Evolutionary conservation across 768 basidiomycete species (phyloP).

Genomic region (Xanthoconium purpureum): DNA sequence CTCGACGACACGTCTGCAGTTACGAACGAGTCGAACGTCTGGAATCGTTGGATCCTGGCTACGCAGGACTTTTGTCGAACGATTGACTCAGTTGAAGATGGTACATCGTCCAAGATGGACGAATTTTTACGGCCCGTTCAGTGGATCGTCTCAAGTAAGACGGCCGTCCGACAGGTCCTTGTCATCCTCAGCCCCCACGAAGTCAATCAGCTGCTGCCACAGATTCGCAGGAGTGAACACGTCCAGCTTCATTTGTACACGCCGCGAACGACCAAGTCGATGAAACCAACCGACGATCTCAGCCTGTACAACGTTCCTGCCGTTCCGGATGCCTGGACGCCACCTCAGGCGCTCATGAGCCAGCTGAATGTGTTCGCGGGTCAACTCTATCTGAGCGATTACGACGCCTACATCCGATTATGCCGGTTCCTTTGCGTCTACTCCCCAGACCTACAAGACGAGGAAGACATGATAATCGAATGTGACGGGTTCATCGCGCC

Average conservation of each 20-base stretch:
- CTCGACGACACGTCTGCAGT: constrained; percentile 1
- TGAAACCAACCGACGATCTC: constrained; percentile 38
- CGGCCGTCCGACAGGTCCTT: constrained; percentile 9
- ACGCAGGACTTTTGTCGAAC: not conserved
- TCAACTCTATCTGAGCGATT: constrained; percentile 1
- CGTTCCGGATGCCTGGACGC: not conserved
- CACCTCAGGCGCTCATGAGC: constrained; percentile 1
- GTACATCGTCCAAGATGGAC: constrained; percentile 1
- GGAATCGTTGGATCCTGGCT: constrained; percentile 10
- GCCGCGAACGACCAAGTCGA: constrained; percentile 34
- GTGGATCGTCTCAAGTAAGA: not conserved
- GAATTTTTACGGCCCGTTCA: constrained; percentile 7
- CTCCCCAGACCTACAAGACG: constrained; percentile 8
- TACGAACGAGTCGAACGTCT: constrained; percentile 20
- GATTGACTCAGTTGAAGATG: constrained; percentile 11
- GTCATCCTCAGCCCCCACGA: constrained; percentile 26
- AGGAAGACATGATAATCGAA: constrained; percentile 4
- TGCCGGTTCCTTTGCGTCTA: constrained; percentile 2
- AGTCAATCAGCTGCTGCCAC: constrained; percentile 37
- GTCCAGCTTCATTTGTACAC: constrained; percentile 40
- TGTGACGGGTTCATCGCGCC: constrained; percentile 24
- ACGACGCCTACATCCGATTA: not conserved
- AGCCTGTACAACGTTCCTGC: constrained; percentile 10
- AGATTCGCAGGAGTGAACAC: constrained; percentile 28
- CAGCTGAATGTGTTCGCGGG: constrained; percentile 8